These are phyloP conservation scores for Arthonia radiata DNA, from an alignment of 495 filamentous ascomycete genomes.

Conservation along the genomic window DNA sequence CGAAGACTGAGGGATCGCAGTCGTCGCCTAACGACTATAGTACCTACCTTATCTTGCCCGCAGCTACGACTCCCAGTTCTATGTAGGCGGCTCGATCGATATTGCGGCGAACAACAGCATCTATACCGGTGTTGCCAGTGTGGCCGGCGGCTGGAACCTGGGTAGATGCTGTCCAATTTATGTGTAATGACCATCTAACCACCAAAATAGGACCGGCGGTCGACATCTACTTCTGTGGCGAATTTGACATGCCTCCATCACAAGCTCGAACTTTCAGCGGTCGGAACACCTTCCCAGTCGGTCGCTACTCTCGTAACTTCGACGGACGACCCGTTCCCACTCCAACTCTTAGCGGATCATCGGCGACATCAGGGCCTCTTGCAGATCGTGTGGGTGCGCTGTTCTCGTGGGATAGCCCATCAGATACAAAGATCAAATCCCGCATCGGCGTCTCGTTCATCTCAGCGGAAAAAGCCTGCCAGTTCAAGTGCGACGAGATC, in stretches of 20 bases:
- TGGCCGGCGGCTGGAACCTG: slow-evolving; percentile 9
- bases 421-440: slow-evolving; percentile 6
- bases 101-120: slow-evolving; percentile 6
- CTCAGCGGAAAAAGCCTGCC: slow-evolving; percentile 12
- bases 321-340: slow-evolving; percentile 7
- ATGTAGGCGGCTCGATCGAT: slow-evolving; percentile 10
- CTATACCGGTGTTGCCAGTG: slow-evolving; percentile 10
- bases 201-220: no score
- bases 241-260: slow-evolving; percentile 11
- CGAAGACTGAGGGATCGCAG: no score
- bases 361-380: slow-evolving; percentile 14
- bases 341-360: slow-evolving; percentile 8
- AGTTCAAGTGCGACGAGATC: slow-evolving; percentile 12
- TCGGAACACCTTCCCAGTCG: slow-evolving; percentile 14
- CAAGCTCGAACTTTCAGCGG: slow-evolving; percentile 10
- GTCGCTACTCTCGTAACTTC: slow-evolving; percentile 7
- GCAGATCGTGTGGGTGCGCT: slow-evolving; percentile 12
- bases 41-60: slow-evolving; percentile 11
- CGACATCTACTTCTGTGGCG: slow-evolving; percentile 13
- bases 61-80: slow-evolving; percentile 10
- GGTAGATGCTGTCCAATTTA: slow-evolving; percentile 1
- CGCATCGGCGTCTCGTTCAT: slow-evolving; percentile 14
- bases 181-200: background rate
- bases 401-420: slow-evolving; percentile 10
- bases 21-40: no score